Conservation (phyloP, 805 yeast genomes). For the Saturnispora dispora region DNA sequence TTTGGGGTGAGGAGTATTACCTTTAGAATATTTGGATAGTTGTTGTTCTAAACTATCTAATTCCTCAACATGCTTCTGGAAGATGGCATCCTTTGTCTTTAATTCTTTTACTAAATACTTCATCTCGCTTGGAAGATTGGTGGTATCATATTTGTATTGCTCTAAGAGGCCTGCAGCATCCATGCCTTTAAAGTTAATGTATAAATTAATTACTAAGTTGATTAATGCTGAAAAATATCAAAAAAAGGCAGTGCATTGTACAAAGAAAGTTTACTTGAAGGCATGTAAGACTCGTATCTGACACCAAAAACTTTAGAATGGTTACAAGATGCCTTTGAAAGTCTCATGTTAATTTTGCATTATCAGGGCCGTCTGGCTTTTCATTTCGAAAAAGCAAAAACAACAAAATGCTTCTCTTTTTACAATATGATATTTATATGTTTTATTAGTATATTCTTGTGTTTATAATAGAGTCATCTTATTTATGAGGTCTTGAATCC, state of each 20-base stretch:
- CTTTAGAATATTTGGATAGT: slow-evolving; percentile 71
- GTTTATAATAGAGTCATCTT: neutral
- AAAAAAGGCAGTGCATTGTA: neutral
- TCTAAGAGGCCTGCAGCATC: slow-evolving; percentile 84
- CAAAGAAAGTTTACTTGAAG: neutral
- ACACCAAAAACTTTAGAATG: neutral
- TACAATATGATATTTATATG: neutral
- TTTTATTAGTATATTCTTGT: neutral
- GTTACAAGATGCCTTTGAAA: slow-evolving; percentile 3
- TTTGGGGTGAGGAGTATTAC: slow-evolving; percentile 82
- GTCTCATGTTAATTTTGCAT: slow-evolving; percentile 6
- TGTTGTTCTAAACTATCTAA: slow-evolving; percentile 67
- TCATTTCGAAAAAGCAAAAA: neutral
- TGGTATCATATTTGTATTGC: slow-evolving; percentile 51
- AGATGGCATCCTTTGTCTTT: slow-evolving; percentile 53
- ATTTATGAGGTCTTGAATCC: slow-evolving; percentile 14
- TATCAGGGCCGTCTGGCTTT: neutral
- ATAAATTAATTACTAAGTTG: neutral
- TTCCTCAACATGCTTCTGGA: slow-evolving; percentile 57
- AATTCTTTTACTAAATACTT: slow-evolving; percentile 74
- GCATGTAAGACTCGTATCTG: slow-evolving; percentile 15
- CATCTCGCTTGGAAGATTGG: slow-evolving; percentile 83
- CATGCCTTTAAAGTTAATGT: slow-evolving; percentile 36
- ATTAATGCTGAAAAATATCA: neutral
- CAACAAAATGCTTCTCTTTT: neutral